Evolutionary conservation across 2,329 filamentous ascomycete species (phyloP).

Genomic region (Mollisiaceae sp.): DNA sequence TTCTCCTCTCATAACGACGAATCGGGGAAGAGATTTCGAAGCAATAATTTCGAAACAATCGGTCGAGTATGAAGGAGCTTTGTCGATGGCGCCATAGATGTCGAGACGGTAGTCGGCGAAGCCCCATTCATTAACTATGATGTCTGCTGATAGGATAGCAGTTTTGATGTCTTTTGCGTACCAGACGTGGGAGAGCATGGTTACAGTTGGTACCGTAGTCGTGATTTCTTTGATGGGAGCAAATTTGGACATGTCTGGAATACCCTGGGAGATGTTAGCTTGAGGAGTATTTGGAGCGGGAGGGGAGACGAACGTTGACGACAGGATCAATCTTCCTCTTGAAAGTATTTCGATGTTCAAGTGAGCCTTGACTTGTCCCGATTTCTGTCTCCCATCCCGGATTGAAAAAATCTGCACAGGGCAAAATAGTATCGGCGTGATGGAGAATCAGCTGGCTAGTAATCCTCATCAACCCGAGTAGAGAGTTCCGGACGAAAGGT

Average conservation of each 20-base stretch:
- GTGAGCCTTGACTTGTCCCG: conserved; percentile 59
- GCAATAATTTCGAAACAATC: conserved; percentile 53
- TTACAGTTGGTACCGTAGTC: conserved; percentile 63
- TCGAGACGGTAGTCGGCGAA: conserved; percentile 67
- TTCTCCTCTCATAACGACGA: conserved; percentile 47
- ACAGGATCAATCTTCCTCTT: conserved; percentile 59
- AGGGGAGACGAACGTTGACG: background rate
- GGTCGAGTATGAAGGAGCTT: conserved; percentile 65
- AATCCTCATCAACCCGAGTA: conserved; percentile 34
- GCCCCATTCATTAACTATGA: conserved; percentile 70
- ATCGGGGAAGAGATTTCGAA: conserved; percentile 37
- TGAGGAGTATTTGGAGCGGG: conserved; percentile 42
- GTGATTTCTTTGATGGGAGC: conserved; percentile 63
- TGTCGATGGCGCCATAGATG: conserved; percentile 68
- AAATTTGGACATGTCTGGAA: conserved; percentile 49
- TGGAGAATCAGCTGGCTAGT: conserved; percentile 36
- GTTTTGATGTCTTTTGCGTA: conserved; percentile 66
- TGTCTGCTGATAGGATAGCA: conserved; percentile 65
- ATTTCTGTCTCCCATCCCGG: conserved; percentile 68
- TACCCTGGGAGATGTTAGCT: background rate
- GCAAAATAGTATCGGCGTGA: conserved; percentile 62
- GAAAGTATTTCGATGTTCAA: conserved; percentile 62
- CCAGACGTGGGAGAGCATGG: conserved; percentile 68
- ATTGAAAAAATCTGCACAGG: conserved; percentile 65
- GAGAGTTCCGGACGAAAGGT: conserved; percentile 38